phyloP scores from a whole-genome alignment of 805 yeast species.

The Lachancea thermotolerans region DNA sequence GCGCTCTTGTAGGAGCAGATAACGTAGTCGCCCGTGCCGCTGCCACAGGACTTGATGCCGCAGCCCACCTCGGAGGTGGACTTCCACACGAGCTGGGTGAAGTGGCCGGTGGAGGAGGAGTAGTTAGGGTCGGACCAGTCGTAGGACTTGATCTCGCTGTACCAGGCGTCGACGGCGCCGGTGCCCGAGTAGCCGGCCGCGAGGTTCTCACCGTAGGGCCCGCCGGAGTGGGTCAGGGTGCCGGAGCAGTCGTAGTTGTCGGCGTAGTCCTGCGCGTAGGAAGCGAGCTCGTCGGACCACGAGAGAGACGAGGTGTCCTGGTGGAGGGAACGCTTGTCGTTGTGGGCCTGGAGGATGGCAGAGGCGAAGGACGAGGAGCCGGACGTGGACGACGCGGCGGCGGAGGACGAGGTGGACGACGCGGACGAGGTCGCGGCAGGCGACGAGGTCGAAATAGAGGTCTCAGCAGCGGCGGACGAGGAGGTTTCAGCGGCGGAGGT shows the following conservation, averaged over 20 bases:
- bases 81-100: constrained; percentile 81
- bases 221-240: constrained; percentile 57
- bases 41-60: constrained; percentile 57
- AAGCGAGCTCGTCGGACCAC: constrained; percentile 52
- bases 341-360: constrained; percentile 54
- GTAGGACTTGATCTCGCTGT: constrained; percentile 54
- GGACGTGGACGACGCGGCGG: constrained; percentile 12
- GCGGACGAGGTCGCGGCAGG: background rate
- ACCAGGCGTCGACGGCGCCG: constrained; percentile 68
- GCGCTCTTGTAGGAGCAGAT: constrained; percentile 71
- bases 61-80: constrained; percentile 65
- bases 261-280: constrained; percentile 53
- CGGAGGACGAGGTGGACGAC: background rate
- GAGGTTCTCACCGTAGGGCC: constrained; percentile 74
- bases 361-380: constrained; percentile 23
- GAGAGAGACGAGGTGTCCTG: constrained; percentile 33
- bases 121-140: constrained; percentile 44
- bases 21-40: constrained; percentile 51
- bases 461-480: background rate
- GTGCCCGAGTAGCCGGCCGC: constrained; percentile 61
- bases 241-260: constrained; percentile 49
- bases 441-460: constrained; percentile 10
- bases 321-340: constrained; percentile 51
- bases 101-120: constrained; percentile 59
- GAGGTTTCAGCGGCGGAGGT: no score